Evolutionary conservation across 345 rosid genomes (phyloP).

Genomic region (Eucalyptus urophylla): DNA sequence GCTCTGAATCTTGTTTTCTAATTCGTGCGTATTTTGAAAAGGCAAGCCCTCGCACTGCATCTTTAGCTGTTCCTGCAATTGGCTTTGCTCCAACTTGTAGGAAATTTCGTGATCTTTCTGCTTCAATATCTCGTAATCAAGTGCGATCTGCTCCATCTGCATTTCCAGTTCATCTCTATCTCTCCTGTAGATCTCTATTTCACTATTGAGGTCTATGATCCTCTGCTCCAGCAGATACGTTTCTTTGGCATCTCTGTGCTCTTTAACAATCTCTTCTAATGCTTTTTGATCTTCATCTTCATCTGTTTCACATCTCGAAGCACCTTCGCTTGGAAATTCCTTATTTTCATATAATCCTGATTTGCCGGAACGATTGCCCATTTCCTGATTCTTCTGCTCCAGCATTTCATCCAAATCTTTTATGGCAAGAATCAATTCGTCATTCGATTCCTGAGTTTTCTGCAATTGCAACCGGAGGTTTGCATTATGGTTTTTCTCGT

Average conservation of each 20-base stretch:
- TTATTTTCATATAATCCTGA: conserved; percentile 7
- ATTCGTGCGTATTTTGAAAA: conserved; percentile 31
- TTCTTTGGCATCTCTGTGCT: conserved; percentile 42
- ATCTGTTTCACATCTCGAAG: conserved; percentile 26
- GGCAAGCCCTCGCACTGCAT: conserved; percentile 61
- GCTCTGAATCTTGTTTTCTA: conserved; percentile 27
- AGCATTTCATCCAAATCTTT: conserved; percentile 76
- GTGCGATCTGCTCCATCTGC: conserved; percentile 92
- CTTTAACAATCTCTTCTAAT: conserved; percentile 72
- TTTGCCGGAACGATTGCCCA: conserved; percentile 5
- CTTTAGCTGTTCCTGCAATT: conserved; percentile 68
- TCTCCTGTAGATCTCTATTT: conserved; percentile 66
- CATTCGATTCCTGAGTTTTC: conserved; percentile 83
- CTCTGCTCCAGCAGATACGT: conserved; percentile 49
- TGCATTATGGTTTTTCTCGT: conserved; percentile 61
- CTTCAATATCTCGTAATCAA: conserved; percentile 91
- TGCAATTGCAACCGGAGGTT: conserved; percentile 70
- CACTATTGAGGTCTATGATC: conserved; percentile 51
- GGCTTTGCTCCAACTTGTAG: conserved; percentile 72
- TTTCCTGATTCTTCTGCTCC: conserved; percentile 38
- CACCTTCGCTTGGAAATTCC: conserved; percentile 4
- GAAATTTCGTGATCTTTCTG: conserved; percentile 75
- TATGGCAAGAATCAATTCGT: conserved; percentile 82
- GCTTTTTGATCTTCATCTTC: conserved; percentile 88
- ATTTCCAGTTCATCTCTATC: conserved; percentile 84